phyloP scores from a whole-genome alignment of 495 filamentous ascomycete species.

The Venustampulla echinocandica region DNA sequence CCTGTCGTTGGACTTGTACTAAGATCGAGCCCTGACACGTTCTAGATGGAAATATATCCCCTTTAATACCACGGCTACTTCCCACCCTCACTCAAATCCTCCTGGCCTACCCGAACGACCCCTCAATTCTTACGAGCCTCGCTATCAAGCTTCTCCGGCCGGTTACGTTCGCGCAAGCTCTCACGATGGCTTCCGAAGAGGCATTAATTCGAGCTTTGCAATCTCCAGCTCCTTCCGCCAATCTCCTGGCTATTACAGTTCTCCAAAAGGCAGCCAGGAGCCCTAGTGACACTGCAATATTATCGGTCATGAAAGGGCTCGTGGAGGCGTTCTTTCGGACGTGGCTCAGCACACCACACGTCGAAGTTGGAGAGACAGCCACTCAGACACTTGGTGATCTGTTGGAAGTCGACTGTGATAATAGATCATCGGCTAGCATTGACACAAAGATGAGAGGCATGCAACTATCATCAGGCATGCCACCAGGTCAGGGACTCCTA shows the following conservation, averaged over 20 bases:
- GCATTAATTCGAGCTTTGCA: conserved; percentile 46
- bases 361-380: conserved; percentile 65
- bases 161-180: conserved; percentile 39
- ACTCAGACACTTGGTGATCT: conserved; percentile 58
- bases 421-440: conserved; percentile 35
- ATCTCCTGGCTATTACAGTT: conserved; percentile 60
- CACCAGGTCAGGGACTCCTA: conserved; percentile 55
- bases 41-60: conserved; percentile 21
- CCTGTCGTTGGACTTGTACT: background rate
- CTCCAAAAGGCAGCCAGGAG: conserved; percentile 59
- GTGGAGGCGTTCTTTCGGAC: conserved; percentile 52
- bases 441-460: conserved; percentile 26
- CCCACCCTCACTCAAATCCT: conserved; percentile 41
- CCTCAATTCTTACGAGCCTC: conserved; percentile 38
- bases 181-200: conserved; percentile 44
- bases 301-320: conserved; percentile 55
- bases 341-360: conserved; percentile 64
- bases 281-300: conserved; percentile 55
- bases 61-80: conserved; percentile 39
- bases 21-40: too few relatives aligned
- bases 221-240: conserved; percentile 55
- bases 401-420: conserved; percentile 56
- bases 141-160: conserved; percentile 46
- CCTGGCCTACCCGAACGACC: conserved; percentile 40
- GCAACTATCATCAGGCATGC: conserved; percentile 30